Base-by-base conservation (phyloP, 345 rosid genomes). In the Salix viminalis region DNA sequence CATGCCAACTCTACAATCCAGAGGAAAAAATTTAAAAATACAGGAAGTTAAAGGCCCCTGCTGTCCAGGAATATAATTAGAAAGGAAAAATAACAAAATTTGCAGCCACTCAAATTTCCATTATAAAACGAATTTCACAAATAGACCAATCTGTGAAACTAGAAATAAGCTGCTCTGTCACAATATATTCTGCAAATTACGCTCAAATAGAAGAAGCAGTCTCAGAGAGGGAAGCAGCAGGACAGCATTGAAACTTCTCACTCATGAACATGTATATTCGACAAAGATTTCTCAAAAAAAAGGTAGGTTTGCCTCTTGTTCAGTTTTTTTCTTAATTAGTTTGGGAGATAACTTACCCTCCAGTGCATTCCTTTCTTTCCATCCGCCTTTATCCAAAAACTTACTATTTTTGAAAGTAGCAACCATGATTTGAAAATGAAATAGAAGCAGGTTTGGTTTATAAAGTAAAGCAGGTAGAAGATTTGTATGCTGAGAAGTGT, bases 1-100 rank as follows among this genome's bases (percentile, higher is more conserved):
- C 80, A 52, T 79, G 79, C 91, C 88, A 89, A 30, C 78, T 77
- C 99, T 95, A 87, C 34, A 79, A 64, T 15, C 28, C 41, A 74
- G 19, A 68, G 66, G 28, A 15, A 67, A 74, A 19, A 19, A 0
- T 52, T 52, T 67, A 34, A 65, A 36, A 67, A 11, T 39, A 50
- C 65, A 74, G 26, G 15, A 65, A 70, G 32, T n/a, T 24, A 8
- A 80, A 80, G 21, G 65, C 36, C 30, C 48, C 64, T 67, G 73
- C 9, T 41, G 58, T 36, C 42, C 42, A 44, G 73, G 46, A 66
- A 48, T 30, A 34, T 61, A 34, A 79, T n/a, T 39, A 28, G 28
- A 39, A 36, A 3, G 18, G 71, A 8, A 75, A 41, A 68, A 58
- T 28, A 32, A 58, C 73, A 18, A 60, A 19, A 52, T 54, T 39